Evolutionary conservation across 2,329 filamentous ascomycete genomes (phyloP), one percentile per base, ranked within the genome.

Genomic region (Alternaria tenuissima): DNA sequence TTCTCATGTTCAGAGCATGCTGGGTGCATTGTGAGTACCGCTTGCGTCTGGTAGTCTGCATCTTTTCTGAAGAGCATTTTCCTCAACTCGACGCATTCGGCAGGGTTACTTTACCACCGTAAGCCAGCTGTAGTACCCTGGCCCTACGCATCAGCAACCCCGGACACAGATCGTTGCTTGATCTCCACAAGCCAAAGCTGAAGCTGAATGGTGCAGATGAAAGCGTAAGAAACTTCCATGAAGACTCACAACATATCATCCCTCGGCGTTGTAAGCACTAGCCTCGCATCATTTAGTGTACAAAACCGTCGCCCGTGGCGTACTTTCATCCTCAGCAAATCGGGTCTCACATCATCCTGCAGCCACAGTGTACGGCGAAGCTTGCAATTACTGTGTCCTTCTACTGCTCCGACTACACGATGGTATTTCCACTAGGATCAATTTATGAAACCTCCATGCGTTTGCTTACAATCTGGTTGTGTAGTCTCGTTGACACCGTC

Each of bases 251-350:
- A 22, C 18, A 41, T 41, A 41, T 0, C 38, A 20, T 22, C 11
- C 44, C 28, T 48, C 44, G 2, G 30, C 46, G 34, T 20, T 26
- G 49, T 41, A 24, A 52, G 49, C 49, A 41, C 49, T 38, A 52
- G 26, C 34, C 36, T 4, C 16, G 4, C 24, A 34, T 41, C 49
- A 26, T 20, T 36, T 41, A n/a, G 26, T 46, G 43, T 46, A 26
- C 26, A 7, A 6, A 12, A 11, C 7, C 26, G 22, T 18, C 14
- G 9, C 43, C 43, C 22, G 5, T 24, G 9, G 11, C 14, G 12
- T 46, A 30, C 24, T 5, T 28, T 46, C 26, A 28, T 18, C 43
- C 14, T 46, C 18, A 20, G 43, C 39, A 20, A 41, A 41, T 41
- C 39, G 12, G 8, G 18, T n/a, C n/a, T 41, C 18, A 41, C 28